A percentile compares a stretch with the other conserved stretches of the same genome.
Evolutionary conservation across 768 basidiomycete species (phyloP).

Genomic region (Inosperma sp.): DNA sequence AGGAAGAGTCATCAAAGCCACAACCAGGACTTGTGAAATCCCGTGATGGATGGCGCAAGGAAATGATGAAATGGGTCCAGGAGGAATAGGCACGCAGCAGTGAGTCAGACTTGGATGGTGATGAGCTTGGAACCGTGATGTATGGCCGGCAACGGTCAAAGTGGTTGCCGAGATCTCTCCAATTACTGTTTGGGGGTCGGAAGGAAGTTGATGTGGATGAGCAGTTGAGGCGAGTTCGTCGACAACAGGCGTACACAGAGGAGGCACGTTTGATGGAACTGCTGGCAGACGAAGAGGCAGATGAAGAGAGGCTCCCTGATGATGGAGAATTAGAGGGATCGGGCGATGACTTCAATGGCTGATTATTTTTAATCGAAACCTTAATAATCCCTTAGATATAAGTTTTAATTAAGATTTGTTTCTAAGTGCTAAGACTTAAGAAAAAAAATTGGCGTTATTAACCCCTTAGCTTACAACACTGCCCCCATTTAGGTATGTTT

Average conservation of each 20-base stretch:
- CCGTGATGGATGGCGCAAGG: constrained; percentile 15
- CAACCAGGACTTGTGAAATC: constrained; percentile 15
- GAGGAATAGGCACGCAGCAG: constrained; percentile 5
- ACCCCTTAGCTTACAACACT: constrained; percentile 15
- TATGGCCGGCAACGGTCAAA: constrained; percentile 7
- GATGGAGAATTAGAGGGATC: constrained; percentile 21
- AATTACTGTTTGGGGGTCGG: constrained; percentile 18
- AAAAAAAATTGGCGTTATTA: constrained; percentile 15
- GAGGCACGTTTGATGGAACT: constrained; percentile 20
- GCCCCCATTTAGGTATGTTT: too few species aligned
- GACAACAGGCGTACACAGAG: constrained; percentile 15
- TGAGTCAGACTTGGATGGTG: constrained; percentile 4
- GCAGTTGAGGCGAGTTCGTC: not conserved
- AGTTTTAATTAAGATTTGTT: constrained; percentile 16
- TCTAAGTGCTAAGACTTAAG: constrained; percentile 9
- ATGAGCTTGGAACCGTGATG: constrained; percentile 2
- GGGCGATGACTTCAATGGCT: constrained; percentile 18
- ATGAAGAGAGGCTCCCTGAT: constrained; percentile 16
- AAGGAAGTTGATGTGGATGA: constrained; percentile 14
- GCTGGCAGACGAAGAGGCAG: constrained; percentile 20
- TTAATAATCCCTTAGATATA: constrained; percentile 17
- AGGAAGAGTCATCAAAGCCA: not conserved
- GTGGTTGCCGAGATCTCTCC: constrained; percentile 16
- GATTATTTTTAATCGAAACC: not conserved
- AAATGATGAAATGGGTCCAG: constrained; percentile 20